phyloP scores from a whole-genome alignment of 176 grass and related monocot genomes.

The Oryza longistaminata region DNA sequence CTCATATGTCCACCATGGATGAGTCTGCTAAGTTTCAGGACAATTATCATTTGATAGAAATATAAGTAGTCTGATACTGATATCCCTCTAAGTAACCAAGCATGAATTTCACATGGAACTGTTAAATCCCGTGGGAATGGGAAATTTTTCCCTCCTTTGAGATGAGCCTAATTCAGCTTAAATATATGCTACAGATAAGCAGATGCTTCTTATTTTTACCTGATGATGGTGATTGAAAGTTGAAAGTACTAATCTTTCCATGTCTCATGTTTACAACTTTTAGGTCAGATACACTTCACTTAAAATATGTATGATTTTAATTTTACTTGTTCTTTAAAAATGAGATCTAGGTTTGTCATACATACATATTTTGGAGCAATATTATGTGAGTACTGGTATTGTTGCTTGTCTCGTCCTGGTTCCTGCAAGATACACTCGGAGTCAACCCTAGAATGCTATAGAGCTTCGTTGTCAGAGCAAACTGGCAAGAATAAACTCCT shows the following conservation, averaged over 20 bases:
- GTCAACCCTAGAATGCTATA: conserved; percentile 37
- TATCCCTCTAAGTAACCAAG: background rate
- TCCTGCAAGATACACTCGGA: background rate
- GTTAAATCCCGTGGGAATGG: background rate
- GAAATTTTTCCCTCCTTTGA: background rate
- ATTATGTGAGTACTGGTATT: background rate
- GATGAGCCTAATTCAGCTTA: background rate
- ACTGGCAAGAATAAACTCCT: conserved; percentile 31
- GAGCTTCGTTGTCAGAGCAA: conserved; percentile 32
- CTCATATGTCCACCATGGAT: conserved; percentile 5
- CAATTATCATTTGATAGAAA: background rate
- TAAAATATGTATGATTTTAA: background rate
- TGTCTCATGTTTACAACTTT: background rate
- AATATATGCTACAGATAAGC: background rate
- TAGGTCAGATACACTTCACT: background rate
- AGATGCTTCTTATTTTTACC: background rate
- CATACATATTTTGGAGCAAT: background rate
- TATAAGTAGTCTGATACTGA: background rate
- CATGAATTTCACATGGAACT: background rate
- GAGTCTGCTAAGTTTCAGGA: background rate
- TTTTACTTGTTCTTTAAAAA: background rate
- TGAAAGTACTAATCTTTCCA: background rate
- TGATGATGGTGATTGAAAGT: background rate
- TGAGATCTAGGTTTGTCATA: background rate
- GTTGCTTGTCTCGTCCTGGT: background rate